Base-by-base conservation (phyloP, 73 alveolate species). In the Paramecium sonneborni region DNA sequence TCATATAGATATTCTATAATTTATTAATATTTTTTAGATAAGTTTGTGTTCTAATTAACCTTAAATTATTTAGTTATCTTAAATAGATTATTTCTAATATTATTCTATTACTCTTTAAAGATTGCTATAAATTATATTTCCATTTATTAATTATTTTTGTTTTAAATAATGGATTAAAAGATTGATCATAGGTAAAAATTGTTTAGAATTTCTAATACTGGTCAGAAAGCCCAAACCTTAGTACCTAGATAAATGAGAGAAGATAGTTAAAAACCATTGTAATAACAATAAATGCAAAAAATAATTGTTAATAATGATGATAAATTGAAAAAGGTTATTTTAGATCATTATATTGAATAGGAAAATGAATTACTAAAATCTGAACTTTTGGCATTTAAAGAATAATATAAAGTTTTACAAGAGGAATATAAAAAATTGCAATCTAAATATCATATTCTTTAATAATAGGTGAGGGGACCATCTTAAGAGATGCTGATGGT, bases 321-420 rank as follows among this genome's bases (percentile, higher is more conserved):
- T 79, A 21, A 79, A 39, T 46, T 79, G 18, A 79, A 18, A 39
- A 79, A 79, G 74, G 90, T 79, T 38, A 23, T 32, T 67, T 2
- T 72, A 18, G 28, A 72, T 30, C 14, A 79, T 43, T 6, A 79
- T 41, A 23, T n/a, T 21, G 1, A 30, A 23, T 62, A 79, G 90
- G 76, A 79, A 79, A 79, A 79, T 46, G 90, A 79, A 7, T 79
- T 5, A 32, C 55, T 79, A 2, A 79, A 39, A 79, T 18, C 39
- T 43, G 90, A 79, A 21, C 15, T 79, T 15, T 0, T 41, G 0
- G 90, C 90, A 43, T 24, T 48, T 14, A 30, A 79, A 26, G 90
- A 79, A 24, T 46, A 79, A 39, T 38, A 15, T 6, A 39, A 79
- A 39, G 28, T 79, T 20, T 38, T 79, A 23, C 24, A 37, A 62